These are phyloP conservation scores for Sporothrix brasiliensis DNA, from an alignment of 2,329 filamentous ascomycete species.

Conservation along the genomic window DNA sequence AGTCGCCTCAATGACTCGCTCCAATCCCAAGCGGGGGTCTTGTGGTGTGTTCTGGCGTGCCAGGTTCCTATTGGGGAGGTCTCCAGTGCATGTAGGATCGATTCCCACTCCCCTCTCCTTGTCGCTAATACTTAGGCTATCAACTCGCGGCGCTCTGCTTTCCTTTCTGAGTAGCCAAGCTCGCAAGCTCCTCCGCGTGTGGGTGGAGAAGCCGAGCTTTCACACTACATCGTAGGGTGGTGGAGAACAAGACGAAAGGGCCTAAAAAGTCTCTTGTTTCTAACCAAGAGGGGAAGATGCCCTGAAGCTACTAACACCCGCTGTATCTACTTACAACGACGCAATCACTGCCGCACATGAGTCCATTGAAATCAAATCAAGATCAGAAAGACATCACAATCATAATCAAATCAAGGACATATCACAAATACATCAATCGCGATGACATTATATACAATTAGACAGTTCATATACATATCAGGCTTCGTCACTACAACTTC, in stretches of 20 bases:
- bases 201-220: constrained; percentile 1
- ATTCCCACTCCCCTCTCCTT: neutral
- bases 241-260: neutral
- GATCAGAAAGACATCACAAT: neutral
- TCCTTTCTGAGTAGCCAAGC: constrained; percentile 1
- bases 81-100: too few relatives aligned
- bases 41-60: neutral
- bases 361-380: neutral
- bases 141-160: constrained; percentile 22
- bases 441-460: neutral
- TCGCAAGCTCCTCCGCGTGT: neutral
- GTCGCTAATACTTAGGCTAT: constrained; percentile 22
- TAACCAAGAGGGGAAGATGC: neutral
- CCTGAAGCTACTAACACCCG: neutral
- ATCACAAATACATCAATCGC: neutral
- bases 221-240: neutral
- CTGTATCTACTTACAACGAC: neutral
- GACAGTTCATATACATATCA: neutral
- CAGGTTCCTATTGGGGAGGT: neutral
- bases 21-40: constrained; percentile 1
- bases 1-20: constrained; percentile 22
- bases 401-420: neutral
- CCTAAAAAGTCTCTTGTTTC: too few relatives aligned
- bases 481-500: constrained; percentile 15
- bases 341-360: neutral